Conservation (phyloP, 805 yeast species). For the Zygosaccharomyces kombuchaensis region DNA sequence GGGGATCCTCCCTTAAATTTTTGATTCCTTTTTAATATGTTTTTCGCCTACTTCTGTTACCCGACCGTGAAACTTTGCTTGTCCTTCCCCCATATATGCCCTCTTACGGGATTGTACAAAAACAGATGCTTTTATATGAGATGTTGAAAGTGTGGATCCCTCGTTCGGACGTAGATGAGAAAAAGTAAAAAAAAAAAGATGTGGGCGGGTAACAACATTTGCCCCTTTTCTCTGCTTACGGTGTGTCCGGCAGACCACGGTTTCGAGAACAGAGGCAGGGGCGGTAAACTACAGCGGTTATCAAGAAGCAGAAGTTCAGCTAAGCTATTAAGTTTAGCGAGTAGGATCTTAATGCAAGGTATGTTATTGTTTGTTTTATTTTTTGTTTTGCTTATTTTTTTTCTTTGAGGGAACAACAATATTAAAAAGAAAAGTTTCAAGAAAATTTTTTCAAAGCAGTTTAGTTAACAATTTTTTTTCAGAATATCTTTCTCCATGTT, state of each 20-base stretch:
- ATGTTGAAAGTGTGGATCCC: slow-evolving; percentile 5
- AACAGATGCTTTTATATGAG: slow-evolving; percentile 18
- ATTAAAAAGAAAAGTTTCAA: not conserved
- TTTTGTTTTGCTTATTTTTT: not conserved
- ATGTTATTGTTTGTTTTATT: not conserved
- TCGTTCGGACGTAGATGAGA: slow-evolving; percentile 1
- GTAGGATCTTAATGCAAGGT: not conserved
- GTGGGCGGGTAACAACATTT: not conserved
- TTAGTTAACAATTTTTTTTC: not conserved
- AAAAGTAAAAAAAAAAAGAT: slow-evolving; percentile 1
- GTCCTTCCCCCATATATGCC: slow-evolving; percentile 2
- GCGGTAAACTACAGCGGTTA: not conserved
- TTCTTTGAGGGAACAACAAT: too few relatives aligned
- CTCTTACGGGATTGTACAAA: slow-evolving; percentile 13
- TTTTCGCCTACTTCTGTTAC: slow-evolving; percentile 1
- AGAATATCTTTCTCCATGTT: not conserved
- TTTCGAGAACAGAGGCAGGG: not conserved
- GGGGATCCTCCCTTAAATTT: slow-evolving; percentile 1
- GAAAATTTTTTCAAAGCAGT: not conserved
- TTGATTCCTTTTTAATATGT: not conserved
- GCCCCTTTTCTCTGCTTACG: slow-evolving; percentile 2
- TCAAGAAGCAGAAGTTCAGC: not conserved
- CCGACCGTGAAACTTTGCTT: slow-evolving; percentile 2
- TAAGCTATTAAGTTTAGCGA: not conserved
- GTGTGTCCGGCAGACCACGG: not conserved